Percentiles rank a stretch among this genome's conserved stretches.
Evolutionary conservation across 352 stramenopile genomes (phyloP).

Genomic region (Globisporangium carolinianum): DNA sequence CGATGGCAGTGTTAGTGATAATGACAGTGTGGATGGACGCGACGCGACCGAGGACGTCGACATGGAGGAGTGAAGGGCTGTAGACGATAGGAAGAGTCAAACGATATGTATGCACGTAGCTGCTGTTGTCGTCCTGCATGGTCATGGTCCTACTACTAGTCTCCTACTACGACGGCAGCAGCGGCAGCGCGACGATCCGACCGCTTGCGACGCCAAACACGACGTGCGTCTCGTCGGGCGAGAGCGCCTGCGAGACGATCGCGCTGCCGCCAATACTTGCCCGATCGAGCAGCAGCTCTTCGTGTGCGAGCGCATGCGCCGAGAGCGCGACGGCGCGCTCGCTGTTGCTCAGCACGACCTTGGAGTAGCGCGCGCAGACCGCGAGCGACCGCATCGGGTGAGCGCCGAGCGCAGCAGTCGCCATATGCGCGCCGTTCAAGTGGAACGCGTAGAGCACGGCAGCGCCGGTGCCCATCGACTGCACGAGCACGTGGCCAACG

Average conservation of each 20-base stretch:
- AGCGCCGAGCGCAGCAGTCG: slow-evolving; percentile 24
- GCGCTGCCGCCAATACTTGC: slow-evolving; percentile 32
- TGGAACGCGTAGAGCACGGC: slow-evolving; percentile 67
- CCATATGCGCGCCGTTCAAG: slow-evolving; percentile 60
- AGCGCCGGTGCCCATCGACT: slow-evolving; percentile 50
- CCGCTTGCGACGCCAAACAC: slow-evolving; percentile 58
- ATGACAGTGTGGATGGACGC: slow-evolving; percentile 18
- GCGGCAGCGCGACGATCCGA: slow-evolving; percentile 44
- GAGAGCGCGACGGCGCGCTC: slow-evolving; percentile 35
- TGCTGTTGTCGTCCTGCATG: background rate
- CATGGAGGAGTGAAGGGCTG: slow-evolving; percentile 59
- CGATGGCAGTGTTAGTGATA: slow-evolving; percentile 35
- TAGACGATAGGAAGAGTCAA: slow-evolving; percentile 16
- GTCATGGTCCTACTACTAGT: background rate
- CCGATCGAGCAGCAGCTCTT: slow-evolving; percentile 48
- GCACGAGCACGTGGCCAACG: slow-evolving; percentile 63
- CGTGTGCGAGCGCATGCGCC: slow-evolving; percentile 36
- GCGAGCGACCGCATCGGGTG: slow-evolving; percentile 40
- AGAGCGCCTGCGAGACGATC: slow-evolving; percentile 53
- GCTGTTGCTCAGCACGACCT: slow-evolving; percentile 62
- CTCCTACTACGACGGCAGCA: slow-evolving; percentile 18
- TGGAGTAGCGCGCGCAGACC: slow-evolving; percentile 57
- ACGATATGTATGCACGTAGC: slow-evolving; percentile 22
- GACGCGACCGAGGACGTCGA: slow-evolving; percentile 64
- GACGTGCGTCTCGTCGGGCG: slow-evolving; percentile 67